Conservation (phyloP, 1,139 yeast genomes). For the Saccharomyces hybrid region DNA sequence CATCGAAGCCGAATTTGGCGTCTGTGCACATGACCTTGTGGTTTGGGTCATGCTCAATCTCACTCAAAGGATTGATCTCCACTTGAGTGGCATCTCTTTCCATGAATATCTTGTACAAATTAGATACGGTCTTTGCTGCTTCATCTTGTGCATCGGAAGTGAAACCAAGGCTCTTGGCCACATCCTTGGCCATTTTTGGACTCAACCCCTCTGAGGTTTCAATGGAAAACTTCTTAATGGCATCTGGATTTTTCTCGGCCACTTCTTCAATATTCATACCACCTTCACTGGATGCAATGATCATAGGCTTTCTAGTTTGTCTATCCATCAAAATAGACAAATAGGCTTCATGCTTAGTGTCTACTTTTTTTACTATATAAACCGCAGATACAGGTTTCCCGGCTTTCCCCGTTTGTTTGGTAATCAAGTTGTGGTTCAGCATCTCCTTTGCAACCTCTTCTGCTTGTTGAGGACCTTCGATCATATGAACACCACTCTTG, state of each 20-base stretch:
- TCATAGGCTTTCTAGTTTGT: slow-evolving; percentile 78
- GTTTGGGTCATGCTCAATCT: slow-evolving; percentile 45
- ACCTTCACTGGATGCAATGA: slow-evolving; percentile 95
- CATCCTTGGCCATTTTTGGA: slow-evolving; percentile 62
- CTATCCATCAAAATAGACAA: slow-evolving; percentile 94
- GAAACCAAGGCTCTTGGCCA: slow-evolving; percentile 79
- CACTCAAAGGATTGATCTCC: slow-evolving; percentile 96
- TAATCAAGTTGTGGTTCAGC: slow-evolving; percentile 87
- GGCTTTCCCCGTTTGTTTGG: slow-evolving; percentile 96
- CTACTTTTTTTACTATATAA: slow-evolving; percentile 89
- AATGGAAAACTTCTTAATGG: slow-evolving; percentile 83
- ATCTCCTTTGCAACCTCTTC: slow-evolving; percentile 78
- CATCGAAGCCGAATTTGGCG: slow-evolving; percentile 97
- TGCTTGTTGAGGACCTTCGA: slow-evolving; percentile 81
- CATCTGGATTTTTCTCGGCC: slow-evolving; percentile 84
- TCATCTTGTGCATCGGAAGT: slow-evolving; percentile 69
- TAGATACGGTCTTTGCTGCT: slow-evolving; percentile 81
- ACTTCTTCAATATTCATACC: slow-evolving; percentile 99
- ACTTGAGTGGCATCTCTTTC: slow-evolving; percentile 97
- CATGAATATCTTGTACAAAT: slow-evolving; percentile 77
- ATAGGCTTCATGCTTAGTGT: slow-evolving; percentile 90
- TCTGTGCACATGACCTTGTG: slow-evolving; percentile 95
- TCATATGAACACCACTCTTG: slow-evolving; percentile 93
- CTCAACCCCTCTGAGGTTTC: slow-evolving; percentile 73
- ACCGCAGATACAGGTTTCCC: slow-evolving; percentile 98